Percentiles rank a stretch among this genome's conserved stretches.
phyloP scores from a whole-genome alignment of 2,329 filamentous ascomycete species.

The Pestalotiopsis fici region DNA sequence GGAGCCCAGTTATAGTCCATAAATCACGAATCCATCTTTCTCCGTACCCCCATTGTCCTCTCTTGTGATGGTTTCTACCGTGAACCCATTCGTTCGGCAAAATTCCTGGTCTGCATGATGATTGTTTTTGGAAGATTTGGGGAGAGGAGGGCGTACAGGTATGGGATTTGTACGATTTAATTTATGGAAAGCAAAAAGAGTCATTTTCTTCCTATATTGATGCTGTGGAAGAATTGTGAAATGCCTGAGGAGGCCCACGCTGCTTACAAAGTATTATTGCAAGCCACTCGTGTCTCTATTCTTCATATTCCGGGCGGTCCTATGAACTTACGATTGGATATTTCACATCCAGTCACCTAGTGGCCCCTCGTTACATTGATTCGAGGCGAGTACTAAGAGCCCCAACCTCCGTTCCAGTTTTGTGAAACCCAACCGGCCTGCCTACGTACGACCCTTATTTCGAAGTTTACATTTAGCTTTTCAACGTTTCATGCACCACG shows the following conservation, averaged over 20 bases:
- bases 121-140: conserved; percentile 32
- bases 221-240: neutral
- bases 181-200: conserved; percentile 21
- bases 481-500: neutral
- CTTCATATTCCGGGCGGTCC: no score
- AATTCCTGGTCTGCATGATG: conserved; percentile 23
- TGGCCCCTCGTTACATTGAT: neutral
- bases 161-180: conserved; percentile 39
- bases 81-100: conserved; percentile 22
- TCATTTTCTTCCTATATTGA: conserved; percentile 6
- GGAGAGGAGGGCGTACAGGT: conserved; percentile 33
- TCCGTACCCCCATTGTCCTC: conserved; percentile 23
- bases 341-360: neutral
- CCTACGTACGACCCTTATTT: neutral
- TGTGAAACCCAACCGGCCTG: neutral
- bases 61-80: conserved; percentile 24
- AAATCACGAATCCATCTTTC: conserved; percentile 38
- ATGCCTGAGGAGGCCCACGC: no score
- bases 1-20: conserved; percentile 57
- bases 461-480: neutral
- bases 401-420: neutral
- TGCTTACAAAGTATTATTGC: no score
- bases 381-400: neutral
- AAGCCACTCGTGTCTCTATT: no score
- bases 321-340: neutral